Percentiles rank a stretch among this genome's conserved stretches.
Conservation (phyloP, 2,329 filamentous ascomycete genomes). For the Purpureocillium takamizusanense region DNA sequence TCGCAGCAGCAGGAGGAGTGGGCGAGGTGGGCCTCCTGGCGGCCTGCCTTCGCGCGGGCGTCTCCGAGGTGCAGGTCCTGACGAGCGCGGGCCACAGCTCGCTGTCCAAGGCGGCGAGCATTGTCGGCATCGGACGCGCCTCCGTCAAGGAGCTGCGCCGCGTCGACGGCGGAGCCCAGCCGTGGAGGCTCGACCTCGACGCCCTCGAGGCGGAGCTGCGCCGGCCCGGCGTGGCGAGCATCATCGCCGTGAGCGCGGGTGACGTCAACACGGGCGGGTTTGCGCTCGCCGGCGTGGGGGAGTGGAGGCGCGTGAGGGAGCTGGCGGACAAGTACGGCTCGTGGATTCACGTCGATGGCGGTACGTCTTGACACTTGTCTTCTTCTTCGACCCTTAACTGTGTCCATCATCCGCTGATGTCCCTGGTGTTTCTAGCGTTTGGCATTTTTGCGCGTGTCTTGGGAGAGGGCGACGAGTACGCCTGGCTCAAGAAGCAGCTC, state of each 20-base stretch:
- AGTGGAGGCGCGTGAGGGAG: slow-evolving; percentile 54
- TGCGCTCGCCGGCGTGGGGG: slow-evolving; percentile 46
- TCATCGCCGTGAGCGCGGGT: slow-evolving; percentile 73
- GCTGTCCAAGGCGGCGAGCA: slow-evolving; percentile 70
- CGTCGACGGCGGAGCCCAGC: slow-evolving; percentile 40
- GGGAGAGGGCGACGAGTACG: slow-evolving; percentile 46
- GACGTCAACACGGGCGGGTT: slow-evolving; percentile 89
- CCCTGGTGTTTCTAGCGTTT: slow-evolving; percentile 69
- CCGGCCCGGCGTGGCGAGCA: slow-evolving; percentile 48
- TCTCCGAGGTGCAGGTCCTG: slow-evolving; percentile 65
- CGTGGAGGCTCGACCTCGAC: slow-evolving; percentile 62
- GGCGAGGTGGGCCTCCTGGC: slow-evolving; percentile 61
- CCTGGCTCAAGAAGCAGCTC: slow-evolving; percentile 35
- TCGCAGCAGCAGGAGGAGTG: slow-evolving; percentile 31
- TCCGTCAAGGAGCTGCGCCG: slow-evolving; percentile 54
- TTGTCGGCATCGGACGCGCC: slow-evolving; percentile 67
- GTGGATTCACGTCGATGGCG: slow-evolving; percentile 85
- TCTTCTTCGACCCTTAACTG: too few species aligned
- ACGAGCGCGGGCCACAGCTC: slow-evolving; percentile 81
- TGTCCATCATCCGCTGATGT: too few species aligned
- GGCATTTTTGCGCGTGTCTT: slow-evolving; percentile 71
- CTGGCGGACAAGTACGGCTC: slow-evolving; percentile 65
- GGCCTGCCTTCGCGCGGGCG: slow-evolving; percentile 54
- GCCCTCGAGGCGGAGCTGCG: slow-evolving; percentile 52
- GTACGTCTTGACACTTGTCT: slow-evolving; percentile 34